Conservation (phyloP, 2,329 filamentous ascomycete genomes). For the Aspergillus costaricaensis region DNA sequence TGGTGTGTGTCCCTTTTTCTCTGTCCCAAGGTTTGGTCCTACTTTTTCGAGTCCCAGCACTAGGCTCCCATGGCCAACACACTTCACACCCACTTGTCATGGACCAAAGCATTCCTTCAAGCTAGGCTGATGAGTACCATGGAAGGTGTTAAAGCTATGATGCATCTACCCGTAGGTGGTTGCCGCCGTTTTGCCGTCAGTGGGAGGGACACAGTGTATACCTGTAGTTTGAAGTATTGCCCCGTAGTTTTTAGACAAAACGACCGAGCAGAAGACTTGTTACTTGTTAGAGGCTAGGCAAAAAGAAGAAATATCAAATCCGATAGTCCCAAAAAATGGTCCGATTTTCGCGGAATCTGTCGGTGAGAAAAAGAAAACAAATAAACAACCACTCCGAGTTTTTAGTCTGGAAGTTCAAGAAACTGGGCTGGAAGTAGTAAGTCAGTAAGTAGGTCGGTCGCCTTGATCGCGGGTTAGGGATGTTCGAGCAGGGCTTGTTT, state of each 20-base stretch:
- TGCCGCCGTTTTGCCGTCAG: slow-evolving; percentile 10
- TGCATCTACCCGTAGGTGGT: slow-evolving; percentile 19
- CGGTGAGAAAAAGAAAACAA: slow-evolving; percentile 8
- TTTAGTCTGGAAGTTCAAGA: not conserved
- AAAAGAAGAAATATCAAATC: not conserved
- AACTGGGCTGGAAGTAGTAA: not conserved
- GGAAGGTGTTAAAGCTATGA: slow-evolving; percentile 16
- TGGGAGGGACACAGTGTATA: not conserved
- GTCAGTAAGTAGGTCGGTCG: not conserved
- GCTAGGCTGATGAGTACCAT: slow-evolving; percentile 13
- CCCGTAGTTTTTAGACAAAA: not conserved
- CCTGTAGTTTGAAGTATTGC: too few relatives aligned
- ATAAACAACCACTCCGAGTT: too few relatives aligned
- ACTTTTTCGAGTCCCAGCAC: not conserved
- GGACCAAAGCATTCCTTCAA: not conserved
- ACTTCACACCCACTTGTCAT: slow-evolving; percentile 2
- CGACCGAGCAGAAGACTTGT: not conserved
- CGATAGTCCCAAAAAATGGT: slow-evolving; percentile 3
- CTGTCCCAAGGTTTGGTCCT: not conserved
- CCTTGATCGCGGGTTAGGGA: not conserved
- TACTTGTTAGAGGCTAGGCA: not conserved
- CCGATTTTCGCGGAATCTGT: slow-evolving; percentile 6
- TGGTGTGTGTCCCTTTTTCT: slow-evolving; percentile 4
- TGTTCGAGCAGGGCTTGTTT: slow-evolving; percentile 12
- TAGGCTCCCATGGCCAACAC: slow-evolving; percentile 3